Evolutionary conservation across 345 rosid species (phyloP).

Genomic region (Clausena lansium): DNA sequence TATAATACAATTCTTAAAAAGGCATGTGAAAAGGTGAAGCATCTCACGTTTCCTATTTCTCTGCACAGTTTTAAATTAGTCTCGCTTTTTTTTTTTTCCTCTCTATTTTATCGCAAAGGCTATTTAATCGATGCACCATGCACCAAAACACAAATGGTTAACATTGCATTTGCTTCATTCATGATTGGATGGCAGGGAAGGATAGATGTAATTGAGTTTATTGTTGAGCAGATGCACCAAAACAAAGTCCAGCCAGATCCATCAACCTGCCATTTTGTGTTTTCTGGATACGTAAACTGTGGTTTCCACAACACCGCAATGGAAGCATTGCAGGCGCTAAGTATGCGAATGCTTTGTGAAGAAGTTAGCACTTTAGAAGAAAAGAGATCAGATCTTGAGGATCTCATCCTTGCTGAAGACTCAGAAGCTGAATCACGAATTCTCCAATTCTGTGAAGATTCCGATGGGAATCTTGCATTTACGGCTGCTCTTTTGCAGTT

Average conservation of each 20-base stretch:
- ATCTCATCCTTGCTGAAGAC: conserved; percentile 56
- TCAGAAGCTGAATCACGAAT: conserved; percentile 54
- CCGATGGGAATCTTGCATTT: conserved; percentile 39
- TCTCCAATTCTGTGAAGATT: conserved; percentile 36
- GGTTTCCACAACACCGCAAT: too few relatives aligned
- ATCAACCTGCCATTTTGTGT: conserved; percentile 60
- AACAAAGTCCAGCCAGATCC: conserved; percentile 65
- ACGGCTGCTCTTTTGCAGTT: conserved; percentile 57
- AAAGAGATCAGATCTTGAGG: conserved; percentile 41
- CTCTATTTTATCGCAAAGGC: neutral
- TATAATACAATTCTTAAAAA: conserved; percentile 61
- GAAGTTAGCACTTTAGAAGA: conserved; percentile 39
- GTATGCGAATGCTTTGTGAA: conserved; percentile 59
- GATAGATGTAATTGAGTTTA: conserved; percentile 62
- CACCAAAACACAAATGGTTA: neutral
- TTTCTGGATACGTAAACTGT: conserved; percentile 18
- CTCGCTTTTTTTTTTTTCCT: neutral
- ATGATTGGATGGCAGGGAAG: conserved; percentile 39
- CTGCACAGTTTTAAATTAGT: neutral
- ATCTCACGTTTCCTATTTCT: neutral
- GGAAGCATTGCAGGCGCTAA: too few relatives aligned
- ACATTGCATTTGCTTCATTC: neutral
- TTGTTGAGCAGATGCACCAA: conserved; percentile 57
- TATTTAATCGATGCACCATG: too few relatives aligned
- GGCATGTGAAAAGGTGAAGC: conserved; percentile 50